phyloP scores from a whole-genome alignment of 2,329 filamentous ascomycete genomes.

The Pestalotiopsis sp. region DNA sequence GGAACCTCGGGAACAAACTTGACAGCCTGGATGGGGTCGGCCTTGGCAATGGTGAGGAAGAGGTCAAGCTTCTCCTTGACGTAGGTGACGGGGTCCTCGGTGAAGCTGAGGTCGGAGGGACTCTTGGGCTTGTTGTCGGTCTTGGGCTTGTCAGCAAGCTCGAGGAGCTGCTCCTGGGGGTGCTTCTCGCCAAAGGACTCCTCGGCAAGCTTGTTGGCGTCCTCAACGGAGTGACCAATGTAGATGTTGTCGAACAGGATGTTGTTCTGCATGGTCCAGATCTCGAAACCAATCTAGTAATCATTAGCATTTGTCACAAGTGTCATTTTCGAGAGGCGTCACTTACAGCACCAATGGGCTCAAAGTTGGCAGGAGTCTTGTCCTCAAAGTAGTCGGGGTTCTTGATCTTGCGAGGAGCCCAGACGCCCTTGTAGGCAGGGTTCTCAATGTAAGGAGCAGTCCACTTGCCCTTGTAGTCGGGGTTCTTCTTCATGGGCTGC shows the following conservation, averaged over 20 bases:
- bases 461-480: constrained; percentile 99
- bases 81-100: constrained; percentile 86
- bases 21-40: constrained; percentile 81
- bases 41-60: constrained; percentile 82
- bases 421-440: constrained; percentile 95
- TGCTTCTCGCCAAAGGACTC: constrained; percentile 93
- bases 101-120: constrained; percentile 80
- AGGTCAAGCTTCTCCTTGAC: constrained; percentile 91
- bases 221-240: constrained; percentile 94
- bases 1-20: constrained; percentile 92
- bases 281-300: constrained; percentile 88
- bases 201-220: constrained; percentile 84
- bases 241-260: constrained; percentile 99
- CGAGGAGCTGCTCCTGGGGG: constrained; percentile 77
- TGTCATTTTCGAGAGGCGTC: neutral
- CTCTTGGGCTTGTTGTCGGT: constrained; percentile 65
- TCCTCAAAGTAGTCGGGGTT: constrained; percentile 98
- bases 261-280: constrained; percentile 99
- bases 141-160: constrained; percentile 82
- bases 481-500: constrained; percentile 91
- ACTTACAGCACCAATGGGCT: constrained; percentile 96
- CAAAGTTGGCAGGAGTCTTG: constrained; percentile 94
- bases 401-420: constrained; percentile 93
- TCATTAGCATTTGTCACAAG: constrained; percentile 20
- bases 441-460: constrained; percentile 91